phyloP scores from a whole-genome alignment of 2,329 filamentous ascomycete species.

The Neofusicoccum kwambonambiense region DNA sequence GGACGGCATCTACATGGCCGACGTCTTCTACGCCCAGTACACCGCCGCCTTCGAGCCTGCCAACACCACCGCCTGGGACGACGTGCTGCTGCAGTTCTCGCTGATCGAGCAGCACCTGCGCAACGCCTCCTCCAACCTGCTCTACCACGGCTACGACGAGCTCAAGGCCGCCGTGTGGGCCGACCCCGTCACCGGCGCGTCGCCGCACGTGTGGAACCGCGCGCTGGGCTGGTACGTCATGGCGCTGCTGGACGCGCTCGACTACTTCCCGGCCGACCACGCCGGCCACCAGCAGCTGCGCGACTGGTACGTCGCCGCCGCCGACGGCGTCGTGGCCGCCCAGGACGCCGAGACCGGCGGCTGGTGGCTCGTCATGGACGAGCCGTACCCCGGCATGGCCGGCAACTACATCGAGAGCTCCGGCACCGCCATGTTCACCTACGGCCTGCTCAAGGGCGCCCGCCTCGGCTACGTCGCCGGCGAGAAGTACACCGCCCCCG shows the following conservation, averaged over 20 bases:
- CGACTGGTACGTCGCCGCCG: slow-evolving; percentile 39
- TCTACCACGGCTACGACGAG: slow-evolving; percentile 38
- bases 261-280: slow-evolving; percentile 44
- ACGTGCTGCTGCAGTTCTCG: slow-evolving; percentile 39
- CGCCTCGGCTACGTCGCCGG: slow-evolving; percentile 31
- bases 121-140: slow-evolving; percentile 33
- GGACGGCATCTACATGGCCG: slow-evolving; percentile 50
- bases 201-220: slow-evolving; percentile 38
- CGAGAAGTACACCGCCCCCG: slow-evolving; percentile 38
- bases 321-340: background rate
- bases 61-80: slow-evolving; percentile 44
- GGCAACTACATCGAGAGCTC: slow-evolving; percentile 64
- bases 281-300: slow-evolving; percentile 38
- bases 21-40: slow-evolving; percentile 40
- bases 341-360: slow-evolving; percentile 40
- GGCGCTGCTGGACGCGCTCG: slow-evolving; percentile 48
- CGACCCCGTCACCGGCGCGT: slow-evolving; percentile 34
- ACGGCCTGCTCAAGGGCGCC: slow-evolving; percentile 36
- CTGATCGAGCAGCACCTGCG: slow-evolving; percentile 36
- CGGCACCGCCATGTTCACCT: slow-evolving; percentile 53
- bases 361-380: slow-evolving; percentile 60
- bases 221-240: slow-evolving; percentile 41
- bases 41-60: slow-evolving; percentile 37
- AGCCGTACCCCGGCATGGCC: slow-evolving; percentile 41
- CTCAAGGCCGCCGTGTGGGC: slow-evolving; percentile 36